Evolutionary conservation across 2,329 filamentous ascomycete species (phyloP), one percentile per base, ranked within the genome.

Genomic region (Aspergillus tanneri): DNA sequence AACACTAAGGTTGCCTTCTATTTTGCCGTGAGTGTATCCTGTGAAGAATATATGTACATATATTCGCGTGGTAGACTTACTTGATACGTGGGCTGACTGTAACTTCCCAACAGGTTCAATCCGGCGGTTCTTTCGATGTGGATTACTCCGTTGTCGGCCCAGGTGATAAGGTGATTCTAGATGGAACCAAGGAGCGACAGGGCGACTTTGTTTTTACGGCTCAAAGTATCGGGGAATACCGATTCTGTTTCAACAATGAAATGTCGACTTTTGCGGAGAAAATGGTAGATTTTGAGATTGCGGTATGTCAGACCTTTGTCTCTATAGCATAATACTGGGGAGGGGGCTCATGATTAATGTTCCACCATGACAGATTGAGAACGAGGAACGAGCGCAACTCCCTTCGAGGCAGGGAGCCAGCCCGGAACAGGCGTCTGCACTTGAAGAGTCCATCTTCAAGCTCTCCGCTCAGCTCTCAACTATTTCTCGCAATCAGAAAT

Each of bases 181-280:
- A 91, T 52, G 93, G 91, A 53, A 79, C 85, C 60, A 97, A 96
- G 75, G 93, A 89, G 76, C 84, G 92, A 57, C 92, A 97, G 74
- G 93, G 92, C 45, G 93, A 99, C 73, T 97, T 95, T 66, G 93
- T 99, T 54, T 99, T 99, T 72, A 96, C 91, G 0, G 93, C 91
- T 37, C 89, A 90, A 63, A 83, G 90, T 43, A 66, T 81, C 5
- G 93, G 93, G 57, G 92, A 97, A 65, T 96, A 97, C 76, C 83
- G 85, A 45, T 97, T 99, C 77, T 99, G 93, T 81, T 99, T 99
- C 78, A 88, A 91, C 74, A 99, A 99, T 67, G 87, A 93, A 68
- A 96, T 99, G 88, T 95, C 88, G 66, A 97, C 92, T 0, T 96
- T 96, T 68, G 86, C 91, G 43, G 93, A 99, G 75, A 99, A 99